These are phyloP conservation scores for Mucor mucedo DNA, from an alignment of 371 early-diverging fungal species.

Conservation along the genomic window DNA sequence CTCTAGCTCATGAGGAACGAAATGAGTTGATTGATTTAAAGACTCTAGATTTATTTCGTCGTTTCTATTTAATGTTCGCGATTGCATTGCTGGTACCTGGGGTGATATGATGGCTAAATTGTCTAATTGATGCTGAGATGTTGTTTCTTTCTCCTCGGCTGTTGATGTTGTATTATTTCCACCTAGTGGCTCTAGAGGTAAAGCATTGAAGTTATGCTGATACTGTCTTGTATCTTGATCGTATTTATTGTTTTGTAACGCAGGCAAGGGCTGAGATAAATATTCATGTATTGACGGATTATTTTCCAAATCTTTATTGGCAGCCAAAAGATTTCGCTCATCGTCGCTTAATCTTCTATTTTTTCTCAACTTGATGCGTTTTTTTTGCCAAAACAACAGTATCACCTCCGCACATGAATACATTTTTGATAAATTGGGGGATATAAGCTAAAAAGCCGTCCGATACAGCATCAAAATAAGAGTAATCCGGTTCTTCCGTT, in stretches of 20 bases:
- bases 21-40: slow-evolving; percentile 11
- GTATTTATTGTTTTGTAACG: slow-evolving; percentile 21
- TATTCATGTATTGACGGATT: slow-evolving; percentile 19
- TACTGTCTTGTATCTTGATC: slow-evolving; percentile 16
- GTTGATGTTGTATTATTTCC: slow-evolving; percentile 5
- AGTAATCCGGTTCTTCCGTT: slow-evolving; percentile 22
- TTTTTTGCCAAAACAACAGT: slow-evolving; percentile 44
- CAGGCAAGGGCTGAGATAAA: slow-evolving; percentile 15
- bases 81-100: slow-evolving; percentile 12
- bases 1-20: slow-evolving; percentile 27
- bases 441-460: slow-evolving; percentile 51
- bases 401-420: slow-evolving; percentile 50
- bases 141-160: not conserved
- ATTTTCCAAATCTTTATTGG: slow-evolving; percentile 5
- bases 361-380: slow-evolving; percentile 40
- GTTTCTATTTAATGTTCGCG: slow-evolving; percentile 10
- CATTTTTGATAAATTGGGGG: slow-evolving; percentile 47
- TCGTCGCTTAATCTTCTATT: slow-evolving; percentile 27
- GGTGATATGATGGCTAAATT: slow-evolving; percentile 3
- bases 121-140: slow-evolving; percentile 1
- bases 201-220: slow-evolving; percentile 22
- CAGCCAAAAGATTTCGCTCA: slow-evolving; percentile 21
- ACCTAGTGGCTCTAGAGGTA: slow-evolving; percentile 25
- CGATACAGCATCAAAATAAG: slow-evolving; percentile 41
- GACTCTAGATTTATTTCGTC: slow-evolving; percentile 16